phyloP scores from a whole-genome alignment of 2,329 filamentous ascomycete species.

The Penicillium sp. region DNA sequence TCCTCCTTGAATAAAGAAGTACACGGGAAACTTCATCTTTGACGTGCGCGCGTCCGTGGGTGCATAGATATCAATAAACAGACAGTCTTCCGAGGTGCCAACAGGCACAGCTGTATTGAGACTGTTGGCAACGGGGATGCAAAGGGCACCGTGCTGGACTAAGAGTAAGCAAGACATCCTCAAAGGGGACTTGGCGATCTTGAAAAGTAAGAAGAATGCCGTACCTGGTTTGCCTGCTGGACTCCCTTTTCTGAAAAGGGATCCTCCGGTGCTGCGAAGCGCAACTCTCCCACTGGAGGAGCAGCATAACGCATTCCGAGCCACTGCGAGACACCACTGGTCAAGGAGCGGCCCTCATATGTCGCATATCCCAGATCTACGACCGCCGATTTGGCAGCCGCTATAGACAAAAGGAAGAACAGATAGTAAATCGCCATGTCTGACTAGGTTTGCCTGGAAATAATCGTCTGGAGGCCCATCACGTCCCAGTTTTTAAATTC shows the following conservation, averaged over 20 bases:
- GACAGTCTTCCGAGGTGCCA: constrained; percentile 49
- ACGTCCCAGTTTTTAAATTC: neutral
- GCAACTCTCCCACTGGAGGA: constrained; percentile 64
- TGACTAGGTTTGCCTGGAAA: constrained; percentile 1
- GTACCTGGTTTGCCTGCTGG: constrained; percentile 59
- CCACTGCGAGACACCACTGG: constrained; percentile 68
- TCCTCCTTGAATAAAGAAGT: constrained; percentile 63
- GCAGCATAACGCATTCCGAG: constrained; percentile 75
- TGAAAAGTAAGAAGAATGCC: neutral
- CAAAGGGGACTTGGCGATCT: neutral
- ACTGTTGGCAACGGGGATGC: constrained; percentile 68
- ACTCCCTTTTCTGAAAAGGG: constrained; percentile 52
- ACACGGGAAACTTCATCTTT: constrained; percentile 63
- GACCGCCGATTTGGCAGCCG: constrained; percentile 31
- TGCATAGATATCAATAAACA: constrained; percentile 47
- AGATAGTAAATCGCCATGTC: constrained; percentile 19
- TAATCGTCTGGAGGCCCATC: neutral
- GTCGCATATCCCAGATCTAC: constrained; percentile 69
- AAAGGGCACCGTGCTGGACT: constrained; percentile 51
- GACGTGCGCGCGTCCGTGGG: constrained; percentile 32
- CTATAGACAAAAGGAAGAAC: constrained; percentile 20
- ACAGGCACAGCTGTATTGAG: constrained; percentile 52
- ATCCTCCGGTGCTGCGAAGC: constrained; percentile 69
- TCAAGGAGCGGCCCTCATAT: constrained; percentile 60
- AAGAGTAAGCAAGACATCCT: neutral